Base-by-base conservation (phyloP, 257 asterid species). In the Capsicum rhomboideum region DNA sequence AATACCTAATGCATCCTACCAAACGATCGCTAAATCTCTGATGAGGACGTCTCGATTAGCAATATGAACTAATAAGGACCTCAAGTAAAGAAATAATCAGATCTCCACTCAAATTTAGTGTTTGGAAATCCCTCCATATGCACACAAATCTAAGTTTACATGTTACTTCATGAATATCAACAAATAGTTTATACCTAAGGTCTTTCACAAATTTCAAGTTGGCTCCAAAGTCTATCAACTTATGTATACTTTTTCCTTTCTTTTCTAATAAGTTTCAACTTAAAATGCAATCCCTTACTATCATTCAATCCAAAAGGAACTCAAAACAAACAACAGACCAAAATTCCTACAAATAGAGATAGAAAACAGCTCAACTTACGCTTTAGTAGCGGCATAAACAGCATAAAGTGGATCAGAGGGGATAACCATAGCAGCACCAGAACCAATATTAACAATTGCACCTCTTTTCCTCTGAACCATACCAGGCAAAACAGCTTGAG, bases 371-470 rank as follows among this genome's bases (percentile, higher is more conserved):
- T 59, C 23, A 8, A 46, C 98, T 94, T 88, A 96, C 99, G 98
- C 97, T 97, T 97, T 97, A 17, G 98, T 85, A 52, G 99, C 99
- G 63, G 98, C 99, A 86, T 97, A 97, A 79, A 97, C 98, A 84
- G 99, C 91, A 66, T 95, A 93, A 49, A 97, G 98, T 29, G 99
- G 99, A 90, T 95, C 98, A 4, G 98, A 88, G 53, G 99, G 99
- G 42, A 95, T 89, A 54, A 97, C 93, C 69, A 89, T 90, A 54
- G 99, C 97, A 64, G 98, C 92, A 50, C 99, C 99, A 55, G 99
- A 97, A 6, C 99, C 99, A 80, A 97, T 92, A 86, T 97, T 97
- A 10, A 97, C 98, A 83, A 97, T 92, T 8, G 99, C 98, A 71
- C 99, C 98, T 78, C 28, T 95, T 80, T 95, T 95, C 91, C 97